Conservation (phyloP, 345 rosid genomes). For the Gossypium mustelinum region DNA sequence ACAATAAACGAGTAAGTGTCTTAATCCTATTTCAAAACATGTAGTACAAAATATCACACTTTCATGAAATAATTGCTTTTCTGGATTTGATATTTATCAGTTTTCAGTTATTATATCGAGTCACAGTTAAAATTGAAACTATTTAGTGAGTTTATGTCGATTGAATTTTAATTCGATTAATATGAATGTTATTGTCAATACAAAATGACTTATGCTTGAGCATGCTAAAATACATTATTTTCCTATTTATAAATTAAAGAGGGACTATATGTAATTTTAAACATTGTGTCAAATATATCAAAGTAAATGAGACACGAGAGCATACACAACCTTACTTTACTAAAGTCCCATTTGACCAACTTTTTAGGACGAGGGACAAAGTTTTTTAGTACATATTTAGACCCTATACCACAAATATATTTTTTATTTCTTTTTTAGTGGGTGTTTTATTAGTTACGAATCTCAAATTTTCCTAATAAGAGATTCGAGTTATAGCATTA, state of each 20-base stretch:
- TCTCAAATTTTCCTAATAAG: not conserved
- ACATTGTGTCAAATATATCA: too few relatives aligned
- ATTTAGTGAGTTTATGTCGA: fast-evolving
- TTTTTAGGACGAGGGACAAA: too few relatives aligned
- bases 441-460: not conserved
- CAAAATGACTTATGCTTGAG: fast-evolving
- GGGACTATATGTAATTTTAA: too few relatives aligned
- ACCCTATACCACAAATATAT: not conserved
- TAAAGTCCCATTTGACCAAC: too few relatives aligned
- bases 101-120: too few relatives aligned
- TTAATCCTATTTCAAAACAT: not conserved
- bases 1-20: not conserved
- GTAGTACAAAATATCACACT: not conserved
- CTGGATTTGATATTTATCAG: not conserved
- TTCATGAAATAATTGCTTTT: not conserved
- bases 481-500: not conserved
- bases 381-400: not conserved
- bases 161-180: too few relatives aligned
- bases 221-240: fast-evolving
- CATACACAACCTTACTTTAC: too few relatives aligned
- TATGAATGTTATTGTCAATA: too few relatives aligned
- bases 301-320: too few relatives aligned
- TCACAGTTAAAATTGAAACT: too few relatives aligned
- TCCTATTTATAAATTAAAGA: too few relatives aligned
- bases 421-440: not conserved